Evolutionary conservation across 2,329 filamentous ascomycete genomes (phyloP).

Genomic region (Colletotrichum sp.): DNA sequence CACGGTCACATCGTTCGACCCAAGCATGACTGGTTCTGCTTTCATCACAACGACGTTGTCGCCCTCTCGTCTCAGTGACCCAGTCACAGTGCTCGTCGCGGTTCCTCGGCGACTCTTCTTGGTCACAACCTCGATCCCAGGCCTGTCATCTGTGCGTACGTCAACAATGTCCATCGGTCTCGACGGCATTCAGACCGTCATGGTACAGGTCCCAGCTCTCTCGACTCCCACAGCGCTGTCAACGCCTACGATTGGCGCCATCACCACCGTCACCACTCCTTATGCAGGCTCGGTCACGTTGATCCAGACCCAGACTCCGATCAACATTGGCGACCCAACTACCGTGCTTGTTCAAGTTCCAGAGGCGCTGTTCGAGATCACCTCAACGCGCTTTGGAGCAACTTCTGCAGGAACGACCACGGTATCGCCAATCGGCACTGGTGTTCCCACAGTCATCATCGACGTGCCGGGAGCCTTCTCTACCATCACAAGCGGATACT

Average conservation of each 20-base stretch:
- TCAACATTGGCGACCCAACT: background rate
- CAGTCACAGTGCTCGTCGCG: background rate
- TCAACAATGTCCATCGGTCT: background rate
- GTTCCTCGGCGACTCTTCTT: background rate
- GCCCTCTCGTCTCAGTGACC: background rate
- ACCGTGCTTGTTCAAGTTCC: constrained; percentile 11
- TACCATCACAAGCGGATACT: constrained; percentile 3
- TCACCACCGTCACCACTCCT: background rate
- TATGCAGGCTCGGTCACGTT: background rate
- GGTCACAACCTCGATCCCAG: background rate
- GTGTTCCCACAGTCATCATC: background rate
- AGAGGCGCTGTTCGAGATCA: background rate
- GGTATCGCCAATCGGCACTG: background rate
- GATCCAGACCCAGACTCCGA: background rate
- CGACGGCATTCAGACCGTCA: background rate
- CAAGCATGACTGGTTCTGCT: background rate
- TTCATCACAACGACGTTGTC: background rate
- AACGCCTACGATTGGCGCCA: background rate
- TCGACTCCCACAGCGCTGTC: background rate
- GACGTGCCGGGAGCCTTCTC: background rate
- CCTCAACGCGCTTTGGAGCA: constrained; percentile 3
- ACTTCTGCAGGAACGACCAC: constrained; percentile 1
- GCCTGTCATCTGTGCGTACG: background rate
- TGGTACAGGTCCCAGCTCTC: background rate
- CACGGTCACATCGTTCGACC: background rate